phyloP scores from a whole-genome alignment of 108 stramenopile genomes.

The Conticribra weissflogii region DNA sequence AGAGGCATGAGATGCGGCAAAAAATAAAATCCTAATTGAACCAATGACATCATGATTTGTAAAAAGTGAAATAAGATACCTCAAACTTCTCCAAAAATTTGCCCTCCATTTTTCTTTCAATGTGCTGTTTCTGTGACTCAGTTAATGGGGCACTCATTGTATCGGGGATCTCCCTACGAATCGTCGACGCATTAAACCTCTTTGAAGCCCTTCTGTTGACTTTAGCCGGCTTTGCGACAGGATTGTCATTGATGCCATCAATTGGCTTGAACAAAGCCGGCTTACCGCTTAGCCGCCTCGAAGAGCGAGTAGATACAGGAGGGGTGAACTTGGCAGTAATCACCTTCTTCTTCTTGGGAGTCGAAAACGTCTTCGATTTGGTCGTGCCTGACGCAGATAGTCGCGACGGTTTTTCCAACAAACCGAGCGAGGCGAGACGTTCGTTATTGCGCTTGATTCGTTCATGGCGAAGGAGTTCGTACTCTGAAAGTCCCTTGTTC shows the following conservation, averaged over 20 bases:
- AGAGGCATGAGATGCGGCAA: not conserved
- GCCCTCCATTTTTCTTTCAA: constrained; percentile 29
- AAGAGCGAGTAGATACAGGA: constrained; percentile 28
- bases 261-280: constrained; percentile 16
- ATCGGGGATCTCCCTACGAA: constrained; percentile 30
- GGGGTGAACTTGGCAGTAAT: not conserved
- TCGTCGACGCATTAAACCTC: constrained; percentile 5
- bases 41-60: not conserved
- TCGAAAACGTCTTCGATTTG: not conserved
- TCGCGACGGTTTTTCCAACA: constrained; percentile 20
- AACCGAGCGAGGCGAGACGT: constrained; percentile 61
- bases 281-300: constrained; percentile 28
- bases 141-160: constrained; percentile 25
- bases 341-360: constrained; percentile 8
- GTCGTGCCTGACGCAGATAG: not conserved
- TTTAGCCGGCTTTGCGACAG: not conserved
- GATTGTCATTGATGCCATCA: not conserved
- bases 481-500: constrained; percentile 48
- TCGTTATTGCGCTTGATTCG: constrained; percentile 74
- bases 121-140: constrained; percentile 13
- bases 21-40: not conserved
- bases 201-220: constrained; percentile 4
- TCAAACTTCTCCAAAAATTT: constrained; percentile 50
- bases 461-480: constrained; percentile 72
- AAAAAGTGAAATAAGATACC: not conserved